Conservation (phyloP, 768 basidiomycete genomes). For the Collybia nuda region DNA sequence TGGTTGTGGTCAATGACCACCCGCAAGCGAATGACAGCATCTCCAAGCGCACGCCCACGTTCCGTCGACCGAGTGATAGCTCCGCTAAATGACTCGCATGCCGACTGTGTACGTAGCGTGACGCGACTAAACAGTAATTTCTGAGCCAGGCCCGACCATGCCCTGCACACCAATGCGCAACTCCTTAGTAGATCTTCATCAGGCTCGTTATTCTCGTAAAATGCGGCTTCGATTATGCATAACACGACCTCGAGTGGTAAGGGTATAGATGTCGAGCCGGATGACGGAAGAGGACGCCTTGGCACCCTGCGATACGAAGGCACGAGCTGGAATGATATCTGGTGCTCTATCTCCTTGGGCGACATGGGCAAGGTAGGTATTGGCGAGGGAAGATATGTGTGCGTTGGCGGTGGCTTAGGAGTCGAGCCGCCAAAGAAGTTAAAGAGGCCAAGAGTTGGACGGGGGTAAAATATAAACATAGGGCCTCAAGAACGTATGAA, state of each 20-base stretch:
- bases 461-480: constrained; percentile 8
- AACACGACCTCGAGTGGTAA: constrained; percentile 67
- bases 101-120: constrained; percentile 49
- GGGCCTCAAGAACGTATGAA: constrained; percentile 8
- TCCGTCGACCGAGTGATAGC: constrained; percentile 48
- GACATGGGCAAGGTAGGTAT: constrained; percentile 22
- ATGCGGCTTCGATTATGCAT: constrained; percentile 60
- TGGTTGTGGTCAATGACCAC: constrained; percentile 70
- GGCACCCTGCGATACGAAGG: constrained; percentile 18
- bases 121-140: constrained; percentile 62
- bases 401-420: constrained; percentile 19
- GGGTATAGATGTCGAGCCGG: constrained; percentile 20
- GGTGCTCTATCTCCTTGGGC: constrained; percentile 31
- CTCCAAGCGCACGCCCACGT: constrained; percentile 50
- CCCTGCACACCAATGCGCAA: constrained; percentile 64
- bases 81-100: constrained; percentile 51
- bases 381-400: constrained; percentile 14
- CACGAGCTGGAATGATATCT: constrained; percentile 39
- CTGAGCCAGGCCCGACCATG: constrained; percentile 67
- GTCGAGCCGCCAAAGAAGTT: constrained; percentile 27
- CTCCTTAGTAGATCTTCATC: constrained; percentile 44
- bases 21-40: constrained; percentile 52
- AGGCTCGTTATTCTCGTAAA: constrained; percentile 31
- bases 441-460: constrained; percentile 27
- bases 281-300: constrained; percentile 14